Conservation (phyloP, 2,329 filamentous ascomycete species). For the Fusarium xyrophilum region DNA sequence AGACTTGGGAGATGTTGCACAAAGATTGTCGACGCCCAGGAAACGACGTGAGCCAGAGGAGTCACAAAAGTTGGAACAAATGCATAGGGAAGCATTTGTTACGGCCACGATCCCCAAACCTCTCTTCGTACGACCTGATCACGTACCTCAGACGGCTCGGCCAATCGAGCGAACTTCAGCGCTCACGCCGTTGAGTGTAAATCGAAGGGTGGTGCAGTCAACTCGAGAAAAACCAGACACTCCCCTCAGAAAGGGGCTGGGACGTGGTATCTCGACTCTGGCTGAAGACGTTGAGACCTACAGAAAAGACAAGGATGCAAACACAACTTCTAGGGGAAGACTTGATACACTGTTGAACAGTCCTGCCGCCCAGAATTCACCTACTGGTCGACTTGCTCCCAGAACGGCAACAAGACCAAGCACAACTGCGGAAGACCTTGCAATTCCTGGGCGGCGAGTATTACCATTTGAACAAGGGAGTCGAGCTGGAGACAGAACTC, state of each 20-base stretch:
- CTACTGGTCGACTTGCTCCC: slow-evolving; percentile 39
- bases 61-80: slow-evolving; percentile 8
- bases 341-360: slow-evolving; percentile 47
- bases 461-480: slow-evolving; percentile 47
- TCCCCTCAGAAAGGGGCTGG: slow-evolving; percentile 38
- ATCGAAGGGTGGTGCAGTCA: slow-evolving; percentile 40
- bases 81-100: slow-evolving; percentile 12
- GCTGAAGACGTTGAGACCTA: slow-evolving; percentile 57
- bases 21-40: slow-evolving; percentile 47
- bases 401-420: slow-evolving; percentile 30
- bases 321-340: slow-evolving; percentile 39
- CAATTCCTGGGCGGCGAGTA: slow-evolving; percentile 51
- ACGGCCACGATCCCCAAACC: slow-evolving; percentile 22
- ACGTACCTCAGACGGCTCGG: slow-evolving; percentile 28
- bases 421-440: slow-evolving; percentile 34
- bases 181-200: slow-evolving; percentile 50
- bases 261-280: slow-evolving; percentile 51
- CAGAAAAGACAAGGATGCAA: slow-evolving; percentile 14
- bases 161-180: slow-evolving; percentile 37
- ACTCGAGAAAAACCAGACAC: slow-evolving; percentile 32
- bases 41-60: slow-evolving; percentile 44
- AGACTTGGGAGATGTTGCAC: slow-evolving; percentile 56
- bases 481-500: slow-evolving; percentile 16
- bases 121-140: slow-evolving; percentile 33
- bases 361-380: slow-evolving; percentile 34